Percentiles rank a stretch among this genome's conserved stretches.
Evolutionary conservation across 305 asterid genomes (phyloP).

Genomic region (Solanum hybrid): DNA sequence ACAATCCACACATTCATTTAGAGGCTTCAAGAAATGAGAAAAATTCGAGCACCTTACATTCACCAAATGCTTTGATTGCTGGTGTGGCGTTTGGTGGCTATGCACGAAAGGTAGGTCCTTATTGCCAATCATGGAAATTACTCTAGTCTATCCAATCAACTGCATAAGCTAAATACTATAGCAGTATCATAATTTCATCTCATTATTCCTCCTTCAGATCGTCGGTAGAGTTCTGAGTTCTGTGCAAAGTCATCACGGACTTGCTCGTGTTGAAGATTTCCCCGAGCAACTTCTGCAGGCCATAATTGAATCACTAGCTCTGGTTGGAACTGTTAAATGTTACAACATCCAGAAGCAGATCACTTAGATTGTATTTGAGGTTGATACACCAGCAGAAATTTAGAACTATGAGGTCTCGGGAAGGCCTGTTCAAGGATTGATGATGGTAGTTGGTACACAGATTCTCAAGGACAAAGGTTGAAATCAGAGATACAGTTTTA

Average conservation of each 20-base stretch:
- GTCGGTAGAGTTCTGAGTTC: conserved; percentile 59
- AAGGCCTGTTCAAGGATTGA: neutral
- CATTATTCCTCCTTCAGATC: conserved; percentile 27
- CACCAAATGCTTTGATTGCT: conserved; percentile 50
- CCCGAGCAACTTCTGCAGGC: conserved; percentile 70
- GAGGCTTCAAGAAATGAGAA: conserved; percentile 21
- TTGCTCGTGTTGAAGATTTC: conserved; percentile 45
- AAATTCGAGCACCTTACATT: neutral
- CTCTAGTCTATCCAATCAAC: neutral
- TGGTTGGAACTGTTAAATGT: conserved; percentile 76
- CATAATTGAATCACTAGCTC: conserved; percentile 46
- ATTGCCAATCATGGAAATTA: neutral
- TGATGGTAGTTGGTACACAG: neutral
- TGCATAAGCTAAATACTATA: neutral
- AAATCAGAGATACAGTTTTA: neutral
- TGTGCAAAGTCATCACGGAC: conserved; percentile 42
- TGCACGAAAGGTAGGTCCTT: conserved; percentile 57
- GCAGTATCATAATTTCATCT: neutral
- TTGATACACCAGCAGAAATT: neutral
- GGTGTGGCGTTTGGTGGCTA: conserved; percentile 91
- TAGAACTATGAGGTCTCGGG: neutral
- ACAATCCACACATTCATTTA: conserved; percentile 1
- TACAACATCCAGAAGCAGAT: conserved; percentile 13
- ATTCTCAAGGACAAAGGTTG: neutral
- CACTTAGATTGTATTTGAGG: neutral